Percentiles rank a stretch among this genome's conserved stretches.
Evolutionary conservation across 139 green algal species (phyloP).

Genomic region (Volvox africanus): DNA sequence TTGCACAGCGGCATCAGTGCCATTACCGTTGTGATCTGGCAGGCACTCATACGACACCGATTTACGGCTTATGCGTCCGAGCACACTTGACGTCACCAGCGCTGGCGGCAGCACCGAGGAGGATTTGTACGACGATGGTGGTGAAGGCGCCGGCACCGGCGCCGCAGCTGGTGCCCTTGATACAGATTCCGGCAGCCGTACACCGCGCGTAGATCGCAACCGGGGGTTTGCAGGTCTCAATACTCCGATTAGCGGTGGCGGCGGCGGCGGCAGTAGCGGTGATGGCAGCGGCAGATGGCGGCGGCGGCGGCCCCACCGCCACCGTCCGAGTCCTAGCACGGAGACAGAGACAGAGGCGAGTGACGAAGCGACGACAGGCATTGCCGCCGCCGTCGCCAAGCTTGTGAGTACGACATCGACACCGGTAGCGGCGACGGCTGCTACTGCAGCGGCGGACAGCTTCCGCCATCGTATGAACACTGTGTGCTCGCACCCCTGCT

Average conservation of each 20-base stretch:
- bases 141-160: neutral
- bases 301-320: neutral
- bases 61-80: neutral
- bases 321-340: neutral
- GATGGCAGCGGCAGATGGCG: neutral
- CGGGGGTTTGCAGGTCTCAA: neutral
- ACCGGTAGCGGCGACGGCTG: no score
- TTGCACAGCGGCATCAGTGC: neutral
- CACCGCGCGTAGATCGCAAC: no score
- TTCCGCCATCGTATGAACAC: conserved; percentile 29
- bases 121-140: neutral
- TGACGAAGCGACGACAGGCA: neutral
- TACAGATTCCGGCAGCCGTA: no score
- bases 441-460: neutral
- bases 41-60: neutral
- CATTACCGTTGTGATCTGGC: neutral
- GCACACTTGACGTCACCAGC: neutral
- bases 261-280: neutral
- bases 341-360: neutral
- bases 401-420: no score
- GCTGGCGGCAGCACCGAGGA: neutral
- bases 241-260: neutral
- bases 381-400: neutral
- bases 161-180: neutral
- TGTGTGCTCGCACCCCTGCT: conserved; percentile 68